These are phyloP conservation scores for Fusarium camptoceras DNA, from an alignment of 2,329 filamentous ascomycete genomes.

Conservation along the genomic window DNA sequence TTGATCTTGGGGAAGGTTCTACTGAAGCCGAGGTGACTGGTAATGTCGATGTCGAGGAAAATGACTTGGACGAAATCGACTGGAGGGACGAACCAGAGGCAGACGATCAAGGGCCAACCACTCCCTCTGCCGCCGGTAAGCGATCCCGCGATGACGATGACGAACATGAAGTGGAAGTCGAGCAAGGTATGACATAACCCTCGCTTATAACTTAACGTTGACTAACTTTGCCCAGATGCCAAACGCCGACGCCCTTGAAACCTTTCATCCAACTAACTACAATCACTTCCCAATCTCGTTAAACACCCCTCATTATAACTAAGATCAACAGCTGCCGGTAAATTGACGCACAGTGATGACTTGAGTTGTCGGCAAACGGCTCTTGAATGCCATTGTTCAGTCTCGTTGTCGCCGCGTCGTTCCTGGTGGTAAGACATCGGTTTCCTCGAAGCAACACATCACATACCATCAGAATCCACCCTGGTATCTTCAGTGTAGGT, in stretches of 20 bases:
- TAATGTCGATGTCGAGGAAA: conserved; percentile 26
- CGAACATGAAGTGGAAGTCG: conserved; percentile 49
- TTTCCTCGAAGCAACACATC: conserved; percentile 9
- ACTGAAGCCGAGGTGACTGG: conserved; percentile 41
- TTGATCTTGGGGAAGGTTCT: conserved; percentile 41
- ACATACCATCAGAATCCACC: not conserved
- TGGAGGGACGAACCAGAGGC: conserved; percentile 48
- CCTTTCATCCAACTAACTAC: conserved; percentile 33
- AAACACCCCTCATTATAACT: conserved; percentile 14
- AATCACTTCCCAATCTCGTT: conserved; percentile 15
- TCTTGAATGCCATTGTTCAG: conserved; percentile 1
- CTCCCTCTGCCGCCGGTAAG: conserved; percentile 43
- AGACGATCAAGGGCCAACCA: conserved; percentile 36
- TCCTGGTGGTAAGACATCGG: conserved; percentile 43
- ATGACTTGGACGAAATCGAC: conserved; percentile 47
- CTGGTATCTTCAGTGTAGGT: conserved; percentile 31
- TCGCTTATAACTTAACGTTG: not conserved
- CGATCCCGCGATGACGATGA: conserved; percentile 47
- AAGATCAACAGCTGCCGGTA: conserved; percentile 22
- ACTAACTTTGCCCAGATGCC: conserved; percentile 56
- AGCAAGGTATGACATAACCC: conserved; percentile 45
- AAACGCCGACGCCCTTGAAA: conserved; percentile 63
- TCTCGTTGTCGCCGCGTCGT: conserved; percentile 12
- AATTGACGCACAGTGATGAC: conserved; percentile 5
- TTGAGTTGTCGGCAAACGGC: not conserved